A percentile compares a stretch with the other conserved stretches of the same genome.
Conservation (phyloP, 495 filamentous ascomycete species). For the Aspergillus biplanus region DNA sequence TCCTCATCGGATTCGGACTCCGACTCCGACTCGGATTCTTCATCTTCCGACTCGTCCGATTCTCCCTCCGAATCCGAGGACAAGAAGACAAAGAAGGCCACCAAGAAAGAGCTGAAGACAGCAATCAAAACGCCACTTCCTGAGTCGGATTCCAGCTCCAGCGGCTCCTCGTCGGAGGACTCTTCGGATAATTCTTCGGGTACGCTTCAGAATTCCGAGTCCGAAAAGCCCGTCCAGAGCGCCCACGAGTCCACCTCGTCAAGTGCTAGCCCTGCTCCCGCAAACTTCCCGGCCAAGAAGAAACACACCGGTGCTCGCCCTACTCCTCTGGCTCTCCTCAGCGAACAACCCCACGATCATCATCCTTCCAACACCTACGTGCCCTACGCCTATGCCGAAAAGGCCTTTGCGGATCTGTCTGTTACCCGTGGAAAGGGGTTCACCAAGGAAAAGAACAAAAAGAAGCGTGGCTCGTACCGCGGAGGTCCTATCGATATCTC, state of each 20-base stretch:
- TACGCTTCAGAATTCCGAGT: constrained; percentile 41
- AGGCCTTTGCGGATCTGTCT: constrained; percentile 82
- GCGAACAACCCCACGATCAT: constrained; percentile 46
- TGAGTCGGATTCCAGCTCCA: constrained; percentile 41
- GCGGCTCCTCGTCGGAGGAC: constrained; percentile 32
- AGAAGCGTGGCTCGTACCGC: constrained; percentile 79
- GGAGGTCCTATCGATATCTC: constrained; percentile 80
- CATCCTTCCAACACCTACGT: constrained; percentile 73
- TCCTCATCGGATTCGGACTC: constrained; percentile 29
- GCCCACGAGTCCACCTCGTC: constrained; percentile 37
- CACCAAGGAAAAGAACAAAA: constrained; percentile 99
- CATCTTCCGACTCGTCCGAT: constrained; percentile 33
- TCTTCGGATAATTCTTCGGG: constrained; percentile 26
- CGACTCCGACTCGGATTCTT: constrained; percentile 28
- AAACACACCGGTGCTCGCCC: constrained; percentile 52
- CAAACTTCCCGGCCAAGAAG: constrained; percentile 52
- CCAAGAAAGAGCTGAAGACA: constrained; percentile 47
- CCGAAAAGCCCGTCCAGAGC: constrained; percentile 31
- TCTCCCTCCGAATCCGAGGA: constrained; percentile 47
- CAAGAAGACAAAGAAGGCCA: constrained; percentile 32
- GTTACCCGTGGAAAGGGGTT: constrained; percentile 95
- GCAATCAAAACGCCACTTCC: constrained; percentile 59
- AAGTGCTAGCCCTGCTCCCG: constrained; percentile 48
- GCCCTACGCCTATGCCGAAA: constrained; percentile 83
- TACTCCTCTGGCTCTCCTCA: constrained; percentile 52